Conservation (phyloP, 1,139 yeast genomes). For the Torulaspora pretoriensis region DNA sequence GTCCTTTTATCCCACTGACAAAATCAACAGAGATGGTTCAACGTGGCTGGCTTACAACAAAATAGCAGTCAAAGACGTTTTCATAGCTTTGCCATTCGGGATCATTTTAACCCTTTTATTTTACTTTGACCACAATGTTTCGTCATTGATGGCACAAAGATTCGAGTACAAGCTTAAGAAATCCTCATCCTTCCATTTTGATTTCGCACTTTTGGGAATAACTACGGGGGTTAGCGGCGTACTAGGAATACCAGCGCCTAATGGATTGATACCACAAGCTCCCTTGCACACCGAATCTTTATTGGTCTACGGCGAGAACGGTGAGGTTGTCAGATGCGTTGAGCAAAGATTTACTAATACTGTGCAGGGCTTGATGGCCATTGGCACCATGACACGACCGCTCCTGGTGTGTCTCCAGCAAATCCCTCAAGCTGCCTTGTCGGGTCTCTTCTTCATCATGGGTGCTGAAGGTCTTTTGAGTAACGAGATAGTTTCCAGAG, state of each 20-base stretch:
- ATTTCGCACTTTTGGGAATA: conserved; percentile 74
- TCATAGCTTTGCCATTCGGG: conserved; percentile 90
- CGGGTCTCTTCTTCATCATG: conserved; percentile 92
- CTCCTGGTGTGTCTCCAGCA: conserved; percentile 71
- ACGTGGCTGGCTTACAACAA: conserved; percentile 55
- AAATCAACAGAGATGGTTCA: conserved; percentile 23
- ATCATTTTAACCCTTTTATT: conserved; percentile 75
- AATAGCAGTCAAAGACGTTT: conserved; percentile 67
- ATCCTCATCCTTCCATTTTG: conserved; percentile 92
- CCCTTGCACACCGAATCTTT: conserved; percentile 85
- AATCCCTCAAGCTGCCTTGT: conserved; percentile 91
- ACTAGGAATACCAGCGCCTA: conserved; percentile 90
- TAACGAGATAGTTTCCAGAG: conserved; percentile 59
- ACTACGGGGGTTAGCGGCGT: conserved; percentile 86
- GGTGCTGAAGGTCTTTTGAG: conserved; percentile 74
- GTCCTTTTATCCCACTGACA: conserved; percentile 73
- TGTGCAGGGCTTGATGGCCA: conserved; percentile 73
- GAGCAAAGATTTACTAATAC: conserved; percentile 87
- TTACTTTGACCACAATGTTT: conserved; percentile 92
- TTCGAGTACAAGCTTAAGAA: conserved; percentile 74
- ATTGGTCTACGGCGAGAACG: conserved; percentile 51
- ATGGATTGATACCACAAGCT: conserved; percentile 95
- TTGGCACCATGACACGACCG: conserved; percentile 90
- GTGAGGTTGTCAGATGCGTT: conserved; percentile 56
- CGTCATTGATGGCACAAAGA: conserved; percentile 87